phyloP scores from a whole-genome alignment of 805 yeast genomes.

The Saccharomycopsis selenospora region DNA sequence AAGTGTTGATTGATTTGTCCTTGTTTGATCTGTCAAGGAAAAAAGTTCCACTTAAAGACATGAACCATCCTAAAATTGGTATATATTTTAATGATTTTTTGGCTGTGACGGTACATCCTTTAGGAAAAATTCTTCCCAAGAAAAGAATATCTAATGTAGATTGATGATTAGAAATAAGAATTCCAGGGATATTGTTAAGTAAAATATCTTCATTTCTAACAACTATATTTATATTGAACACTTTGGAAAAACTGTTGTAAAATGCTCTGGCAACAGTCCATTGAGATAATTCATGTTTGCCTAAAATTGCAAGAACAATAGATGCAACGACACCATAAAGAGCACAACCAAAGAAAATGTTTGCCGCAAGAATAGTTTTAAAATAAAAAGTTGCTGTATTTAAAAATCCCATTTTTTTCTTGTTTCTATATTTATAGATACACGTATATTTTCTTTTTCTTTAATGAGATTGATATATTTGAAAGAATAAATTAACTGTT shows the following conservation, averaged over 20 bases:
- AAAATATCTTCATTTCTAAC: constrained; percentile 61
- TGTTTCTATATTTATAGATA: too few relatives aligned
- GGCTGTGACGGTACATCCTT: constrained; percentile 86
- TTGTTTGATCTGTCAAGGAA: constrained; percentile 80
- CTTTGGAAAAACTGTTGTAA: constrained; percentile 49
- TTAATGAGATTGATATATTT: too few relatives aligned
- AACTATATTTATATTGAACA: constrained; percentile 64
- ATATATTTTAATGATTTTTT: constrained; percentile 74
- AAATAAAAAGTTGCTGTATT: constrained; percentile 43
- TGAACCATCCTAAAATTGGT: constrained; percentile 96
- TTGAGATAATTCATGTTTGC: constrained; percentile 77
- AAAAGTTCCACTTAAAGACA: constrained; percentile 84
- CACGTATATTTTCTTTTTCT: too few relatives aligned
- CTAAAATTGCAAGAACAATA: constrained; percentile 51
- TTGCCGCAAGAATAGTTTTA: constrained; percentile 48
- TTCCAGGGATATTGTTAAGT: constrained; percentile 51
- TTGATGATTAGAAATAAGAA: constrained; percentile 85
- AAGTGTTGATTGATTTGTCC: constrained; percentile 65
- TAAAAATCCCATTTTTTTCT: constrained; percentile 22
- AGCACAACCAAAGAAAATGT: constrained; percentile 52
- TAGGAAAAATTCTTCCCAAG: constrained; percentile 79
- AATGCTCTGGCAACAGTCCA: constrained; percentile 85
- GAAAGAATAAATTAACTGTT: too few relatives aligned
- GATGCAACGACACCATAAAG: constrained; percentile 76
- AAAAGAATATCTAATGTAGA: constrained; percentile 77